Evolutionary conservation across 805 yeast genomes (phyloP), one percentile per base, ranked within the genome.

Genomic region (Candida railenensis): DNA sequence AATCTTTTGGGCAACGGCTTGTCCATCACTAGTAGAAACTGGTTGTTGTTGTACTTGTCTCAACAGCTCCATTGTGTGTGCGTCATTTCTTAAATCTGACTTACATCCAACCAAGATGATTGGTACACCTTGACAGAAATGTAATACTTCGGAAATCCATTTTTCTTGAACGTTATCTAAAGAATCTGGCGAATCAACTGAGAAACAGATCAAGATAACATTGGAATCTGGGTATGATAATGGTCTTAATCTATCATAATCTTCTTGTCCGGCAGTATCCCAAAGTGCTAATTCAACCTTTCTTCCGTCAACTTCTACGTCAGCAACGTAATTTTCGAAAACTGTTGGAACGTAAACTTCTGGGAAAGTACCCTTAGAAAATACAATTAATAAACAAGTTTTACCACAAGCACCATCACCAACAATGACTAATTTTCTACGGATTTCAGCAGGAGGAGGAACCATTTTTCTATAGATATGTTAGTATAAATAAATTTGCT

Each of bases 261-360:
- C 97, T 77, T 90, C 97, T 80, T 90, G 97, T 54, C 97, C 97
- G 47, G 97, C 96, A 56, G 97, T 90, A 89, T 90, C 97, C 97
- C 97, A 90, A 56, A 90, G 76, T 5, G 96, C 96, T 69, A 90
- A 76, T 67, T 91, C 96, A 48, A 92, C 97, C 52, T 66, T 71
- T 67, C 76, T 70, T 36, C 76, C 75, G 49, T 71, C 76, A 34
- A 71, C 96, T 54, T 70, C 75, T 48, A 92, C 97, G 67, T 90
- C 97, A 40, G 97, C 96, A 59, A 92, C 97, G 69, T 92, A 94
- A 77, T 91, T 94, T 69, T 92, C 98, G 62, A 92, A 92, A 51
- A 92, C 98, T 20, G 97, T 89, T 63, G 97, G 97, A 42, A 90
- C 96, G 65, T 89, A 89, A 52, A 89, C 92, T 68, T 89, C 95